phyloP scores from a whole-genome alignment of 2,329 filamentous ascomycete genomes.

The Zymoseptoria ardabiliae region DNA sequence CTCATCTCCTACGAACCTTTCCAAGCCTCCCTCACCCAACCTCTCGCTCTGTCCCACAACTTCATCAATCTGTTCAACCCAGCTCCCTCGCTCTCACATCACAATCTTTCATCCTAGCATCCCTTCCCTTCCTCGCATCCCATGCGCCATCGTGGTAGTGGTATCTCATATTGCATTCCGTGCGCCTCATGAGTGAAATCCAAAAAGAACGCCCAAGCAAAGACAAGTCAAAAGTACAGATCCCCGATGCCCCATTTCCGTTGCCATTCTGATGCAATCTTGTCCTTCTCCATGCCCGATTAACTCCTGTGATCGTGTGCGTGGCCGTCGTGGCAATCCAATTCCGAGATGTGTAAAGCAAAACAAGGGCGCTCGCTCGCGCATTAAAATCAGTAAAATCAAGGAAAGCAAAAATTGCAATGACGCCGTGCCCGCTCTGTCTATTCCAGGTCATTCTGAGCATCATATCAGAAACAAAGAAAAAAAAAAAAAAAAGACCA shows the following conservation, averaged over 20 bases:
- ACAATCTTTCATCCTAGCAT: background rate
- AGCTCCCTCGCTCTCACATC: background rate
- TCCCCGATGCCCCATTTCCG: background rate
- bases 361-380: no score
- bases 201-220: background rate
- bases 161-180: background rate
- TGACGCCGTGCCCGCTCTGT: no score
- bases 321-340: no score
- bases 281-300: background rate
- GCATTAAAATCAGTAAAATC: background rate
- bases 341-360: no score
- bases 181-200: background rate
- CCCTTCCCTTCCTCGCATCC: background rate
- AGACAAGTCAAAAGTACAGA: background rate
- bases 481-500: no score
- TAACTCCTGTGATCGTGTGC: background rate
- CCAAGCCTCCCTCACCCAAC: background rate
- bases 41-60: background rate
- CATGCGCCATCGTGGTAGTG: background rate
- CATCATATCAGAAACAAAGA: no score
- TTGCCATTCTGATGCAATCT: background rate
- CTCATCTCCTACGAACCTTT: background rate
- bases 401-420: no score
- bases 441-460: no score
- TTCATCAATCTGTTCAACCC: background rate